Evolutionary conservation across 805 yeast genomes (phyloP).

Genomic region (Ogataea sp.): DNA sequence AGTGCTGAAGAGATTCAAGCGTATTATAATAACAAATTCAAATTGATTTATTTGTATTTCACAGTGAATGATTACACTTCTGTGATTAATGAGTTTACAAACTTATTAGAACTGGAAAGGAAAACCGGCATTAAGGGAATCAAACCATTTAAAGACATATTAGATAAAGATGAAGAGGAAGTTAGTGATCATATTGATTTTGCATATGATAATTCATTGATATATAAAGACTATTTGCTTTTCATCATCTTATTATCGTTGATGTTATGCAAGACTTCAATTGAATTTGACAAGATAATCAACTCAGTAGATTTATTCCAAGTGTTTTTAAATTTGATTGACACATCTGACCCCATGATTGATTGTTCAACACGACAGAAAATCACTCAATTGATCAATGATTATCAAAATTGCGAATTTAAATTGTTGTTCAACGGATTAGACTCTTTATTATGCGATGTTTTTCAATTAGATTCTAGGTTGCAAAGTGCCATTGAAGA

Average conservation of each 20-base stretch:
- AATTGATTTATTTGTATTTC: slow-evolving; percentile 17
- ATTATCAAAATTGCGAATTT: background rate
- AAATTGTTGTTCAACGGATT: background rate
- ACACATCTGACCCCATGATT: too few species aligned
- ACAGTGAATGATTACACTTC: slow-evolving; percentile 14
- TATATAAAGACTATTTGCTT: slow-evolving; percentile 1
- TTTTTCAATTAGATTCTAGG: slow-evolving; percentile 4
- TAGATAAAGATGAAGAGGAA: background rate
- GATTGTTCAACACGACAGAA: too few species aligned
- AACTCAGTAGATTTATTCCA: background rate
- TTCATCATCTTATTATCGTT: background rate
- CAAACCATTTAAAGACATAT: background rate
- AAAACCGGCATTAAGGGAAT: background rate
- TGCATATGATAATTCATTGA: background rate
- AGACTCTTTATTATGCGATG: background rate
- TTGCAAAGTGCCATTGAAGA: slow-evolving; percentile 15
- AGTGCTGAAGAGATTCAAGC: slow-evolving; percentile 13
- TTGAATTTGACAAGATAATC: background rate
- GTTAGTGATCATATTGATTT: too few species aligned
- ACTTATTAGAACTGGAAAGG: slow-evolving; percentile 2
- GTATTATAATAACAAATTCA: slow-evolving; percentile 24
- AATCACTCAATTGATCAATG: slow-evolving; percentile 1
- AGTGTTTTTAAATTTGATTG: background rate
- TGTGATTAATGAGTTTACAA: slow-evolving; percentile 14
- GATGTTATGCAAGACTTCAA: background rate